Base-by-base conservation (phyloP, 169 alveolate species). In the Plasmodium reichenowi region DNA sequence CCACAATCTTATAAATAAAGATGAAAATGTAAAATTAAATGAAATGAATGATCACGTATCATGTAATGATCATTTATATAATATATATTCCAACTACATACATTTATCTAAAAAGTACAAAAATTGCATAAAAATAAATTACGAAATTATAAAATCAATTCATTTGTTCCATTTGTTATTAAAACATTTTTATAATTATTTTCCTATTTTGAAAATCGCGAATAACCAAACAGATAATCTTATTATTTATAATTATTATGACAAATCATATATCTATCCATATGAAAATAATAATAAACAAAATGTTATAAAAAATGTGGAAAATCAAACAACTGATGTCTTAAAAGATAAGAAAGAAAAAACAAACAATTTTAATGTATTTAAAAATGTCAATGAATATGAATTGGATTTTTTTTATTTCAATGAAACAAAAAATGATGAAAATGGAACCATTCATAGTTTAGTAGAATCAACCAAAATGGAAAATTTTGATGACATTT, bases 391-490 rank as follows among this genome's bases (percentile, higher is more conserved):
- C 17, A 80, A 15, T 15, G 90, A 67, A 32, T 80, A 80, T 63
- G 85, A 67, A 24, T 56, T 80, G 52, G 90, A 80, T 38, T 80
- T 80, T 67, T 80, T 80, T 54, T 80, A 80, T 56, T 80, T 80
- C 66, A 70, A 20, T 68, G 90, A 80, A 52, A 80, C 3, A 54
- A 43, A 80, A 48, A 54, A 58, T 50, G 74, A 58, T 24, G 83
- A 56, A 67, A 48, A 63, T 29, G 90, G 59, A 67, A 68, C 59
- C 38, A 54, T 80, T 22, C 67, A 47, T 20, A 72, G 47, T 20
- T 54, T 80, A 54, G 56, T 56, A 60, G 67, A 80, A 72, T 10
- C 15, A 15, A 68, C 48, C n/a, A 64, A 80, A 68, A 50, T 54
- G 15, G 90, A 80, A 24, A 32, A 62, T 5, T 68, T 80, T 32